Conservation (phyloP, 2,329 filamentous ascomycete species). For the Penicillium thymicola region DNA sequence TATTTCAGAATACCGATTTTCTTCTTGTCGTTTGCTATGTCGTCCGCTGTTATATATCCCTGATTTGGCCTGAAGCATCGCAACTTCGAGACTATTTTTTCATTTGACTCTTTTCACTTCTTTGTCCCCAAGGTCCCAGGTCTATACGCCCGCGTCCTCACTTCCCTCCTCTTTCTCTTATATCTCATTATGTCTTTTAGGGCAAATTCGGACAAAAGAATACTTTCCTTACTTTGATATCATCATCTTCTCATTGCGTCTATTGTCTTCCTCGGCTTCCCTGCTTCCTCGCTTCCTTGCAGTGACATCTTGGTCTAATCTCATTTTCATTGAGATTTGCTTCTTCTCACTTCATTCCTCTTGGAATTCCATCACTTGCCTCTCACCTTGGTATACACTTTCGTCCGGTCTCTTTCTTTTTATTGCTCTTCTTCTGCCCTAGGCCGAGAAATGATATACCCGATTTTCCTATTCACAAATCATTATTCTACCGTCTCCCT, state of each 20-base stretch:
- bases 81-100: slow-evolving; percentile 13
- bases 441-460: slow-evolving; percentile 23
- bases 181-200: background rate
- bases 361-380: background rate
- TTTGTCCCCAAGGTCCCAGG: background rate
- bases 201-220: background rate
- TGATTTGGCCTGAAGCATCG: slow-evolving; percentile 28
- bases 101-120: background rate
- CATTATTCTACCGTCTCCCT: background rate
- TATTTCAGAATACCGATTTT: slow-evolving; percentile 12
- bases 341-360: background rate
- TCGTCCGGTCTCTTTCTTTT: background rate
- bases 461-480: slow-evolving; percentile 2
- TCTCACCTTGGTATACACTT: slow-evolving; percentile 4
- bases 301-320: background rate
- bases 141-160: background rate
- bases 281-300: background rate
- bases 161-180: background rate
- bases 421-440: slow-evolving; percentile 3
- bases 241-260: background rate
- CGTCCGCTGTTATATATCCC: slow-evolving; percentile 25
- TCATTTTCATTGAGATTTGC: slow-evolving; percentile 13
- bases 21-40: slow-evolving; percentile 17
- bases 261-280: background rate
- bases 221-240: background rate